Evolutionary conservation across 2,329 filamentous ascomycete genomes (phyloP).

Genomic region (Pseudogymnoascus sp.): DNA sequence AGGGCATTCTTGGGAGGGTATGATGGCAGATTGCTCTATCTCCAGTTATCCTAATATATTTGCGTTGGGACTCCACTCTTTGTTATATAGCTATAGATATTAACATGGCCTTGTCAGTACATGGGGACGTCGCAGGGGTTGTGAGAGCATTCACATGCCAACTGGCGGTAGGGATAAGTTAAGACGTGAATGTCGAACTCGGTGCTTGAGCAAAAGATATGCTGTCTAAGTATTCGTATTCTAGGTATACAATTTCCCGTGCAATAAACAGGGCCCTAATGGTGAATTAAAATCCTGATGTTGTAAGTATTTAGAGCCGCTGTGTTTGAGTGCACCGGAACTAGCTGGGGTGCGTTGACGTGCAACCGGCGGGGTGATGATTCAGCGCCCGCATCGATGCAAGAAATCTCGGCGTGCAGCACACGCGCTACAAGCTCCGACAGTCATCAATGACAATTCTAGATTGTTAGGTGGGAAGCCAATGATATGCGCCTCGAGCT

Average conservation of each 20-base stretch:
- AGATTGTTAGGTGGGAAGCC: not conserved
- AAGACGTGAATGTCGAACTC: not conserved
- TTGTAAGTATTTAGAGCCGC: not conserved
- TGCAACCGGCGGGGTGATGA: not conserved
- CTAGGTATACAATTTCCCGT: not conserved
- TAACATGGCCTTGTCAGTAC: too few relatives aligned
- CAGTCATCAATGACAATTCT: not conserved
- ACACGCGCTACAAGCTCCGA: not conserved
- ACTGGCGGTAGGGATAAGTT: not conserved
- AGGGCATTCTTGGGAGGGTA: slow-evolving; percentile 33
- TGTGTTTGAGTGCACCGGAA: not conserved
- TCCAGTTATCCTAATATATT: not conserved
- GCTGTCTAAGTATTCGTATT: not conserved
- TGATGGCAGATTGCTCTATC: slow-evolving; percentile 10
- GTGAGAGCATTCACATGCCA: not conserved
- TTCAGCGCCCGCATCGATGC: not conserved
- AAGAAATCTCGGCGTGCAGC: not conserved
- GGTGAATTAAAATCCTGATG: not conserved
- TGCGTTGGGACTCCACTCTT: not conserved
- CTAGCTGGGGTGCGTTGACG: not conserved
- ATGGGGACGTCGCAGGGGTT: not conserved
- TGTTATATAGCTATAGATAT: not conserved
- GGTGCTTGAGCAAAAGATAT: not conserved
- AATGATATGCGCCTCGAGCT: not conserved
- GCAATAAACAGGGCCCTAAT: not conserved